Evolutionary conservation across 441 rosid species (phyloP).

Genomic region (Flueggea neowawraea): DNA sequence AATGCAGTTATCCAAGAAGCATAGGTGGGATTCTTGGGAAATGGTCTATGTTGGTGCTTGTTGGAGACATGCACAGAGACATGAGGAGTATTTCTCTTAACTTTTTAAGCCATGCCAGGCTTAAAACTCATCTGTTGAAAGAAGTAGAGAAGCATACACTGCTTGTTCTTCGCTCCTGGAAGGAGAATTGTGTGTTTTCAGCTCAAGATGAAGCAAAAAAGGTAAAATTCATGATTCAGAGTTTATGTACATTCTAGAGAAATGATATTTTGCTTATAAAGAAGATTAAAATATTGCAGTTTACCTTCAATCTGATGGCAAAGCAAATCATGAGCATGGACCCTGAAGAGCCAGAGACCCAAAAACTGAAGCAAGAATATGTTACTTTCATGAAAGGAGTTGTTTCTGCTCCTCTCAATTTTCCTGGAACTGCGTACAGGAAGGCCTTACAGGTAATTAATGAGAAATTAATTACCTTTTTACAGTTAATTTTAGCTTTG

Average conservation of each 20-base stretch:
- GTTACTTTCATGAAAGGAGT: slow-evolving; percentile 99
- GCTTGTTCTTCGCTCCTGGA: slow-evolving; percentile 79
- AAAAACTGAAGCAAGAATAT: slow-evolving; percentile 82
- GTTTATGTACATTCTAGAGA: not conserved
- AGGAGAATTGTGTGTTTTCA: slow-evolving; percentile 55
- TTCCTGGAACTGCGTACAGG: slow-evolving; percentile 92
- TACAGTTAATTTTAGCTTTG: not conserved
- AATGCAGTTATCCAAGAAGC: slow-evolving; percentile 94
- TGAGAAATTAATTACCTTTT: too few relatives aligned
- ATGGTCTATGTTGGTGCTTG: slow-evolving; percentile 98
- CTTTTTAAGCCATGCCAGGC: slow-evolving; percentile 79
- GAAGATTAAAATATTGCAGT: slow-evolving; percentile 32
- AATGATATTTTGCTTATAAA: not conserved
- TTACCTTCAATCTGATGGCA: slow-evolving; percentile 96
- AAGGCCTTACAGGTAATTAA: slow-evolving; percentile 68
- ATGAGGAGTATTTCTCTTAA: slow-evolving; percentile 91
- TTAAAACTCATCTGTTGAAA: slow-evolving; percentile 60
- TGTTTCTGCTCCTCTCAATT: slow-evolving; percentile 87
- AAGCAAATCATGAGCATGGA: slow-evolving; percentile 96
- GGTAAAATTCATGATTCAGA: slow-evolving; percentile 28
- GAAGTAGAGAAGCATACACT: slow-evolving; percentile 85
- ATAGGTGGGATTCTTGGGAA: slow-evolving; percentile 97
- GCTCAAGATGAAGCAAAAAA: slow-evolving; percentile 97
- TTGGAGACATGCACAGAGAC: slow-evolving; percentile 96
- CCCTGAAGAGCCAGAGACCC: slow-evolving; percentile 83